phyloP scores from a whole-genome alignment of 129 eudicot genomes.

The Escallonia rubra region DNA sequence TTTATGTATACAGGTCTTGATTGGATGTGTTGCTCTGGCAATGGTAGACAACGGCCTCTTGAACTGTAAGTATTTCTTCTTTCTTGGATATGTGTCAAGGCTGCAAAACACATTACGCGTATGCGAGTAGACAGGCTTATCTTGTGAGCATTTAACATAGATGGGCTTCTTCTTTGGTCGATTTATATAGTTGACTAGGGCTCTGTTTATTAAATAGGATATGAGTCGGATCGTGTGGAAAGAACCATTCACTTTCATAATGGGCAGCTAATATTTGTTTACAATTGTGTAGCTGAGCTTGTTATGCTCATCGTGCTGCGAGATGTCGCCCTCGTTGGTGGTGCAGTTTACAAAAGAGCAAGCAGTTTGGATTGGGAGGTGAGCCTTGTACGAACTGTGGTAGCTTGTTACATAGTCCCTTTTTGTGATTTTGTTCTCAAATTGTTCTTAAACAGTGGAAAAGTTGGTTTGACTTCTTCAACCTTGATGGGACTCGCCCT shows the following conservation, averaged over 20 bases:
- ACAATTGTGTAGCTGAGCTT: constrained; percentile 74
- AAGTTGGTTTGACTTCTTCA: constrained; percentile 71
- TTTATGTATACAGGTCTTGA: constrained; percentile 56
- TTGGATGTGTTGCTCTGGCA: constrained; percentile 88
- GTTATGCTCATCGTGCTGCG: constrained; percentile 83
- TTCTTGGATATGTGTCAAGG: background rate
- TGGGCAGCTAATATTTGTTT: constrained; percentile 8
- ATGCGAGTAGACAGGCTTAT: background rate
- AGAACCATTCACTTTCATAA: background rate
- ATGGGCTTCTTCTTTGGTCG: background rate
- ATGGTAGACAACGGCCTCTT: constrained; percentile 88
- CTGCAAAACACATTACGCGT: no score
- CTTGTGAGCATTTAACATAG: background rate
- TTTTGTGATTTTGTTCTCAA: no score
- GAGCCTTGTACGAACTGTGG: background rate
- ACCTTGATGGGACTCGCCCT: constrained; percentile 73
- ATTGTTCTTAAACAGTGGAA: constrained; percentile 41
- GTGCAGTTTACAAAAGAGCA: constrained; percentile 88
- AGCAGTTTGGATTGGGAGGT: constrained; percentile 71
- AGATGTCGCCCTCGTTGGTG: constrained; percentile 86
- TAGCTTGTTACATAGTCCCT: no score
- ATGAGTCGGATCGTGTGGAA: background rate
- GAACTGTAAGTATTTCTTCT: constrained; percentile 55
- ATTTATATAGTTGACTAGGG: background rate
- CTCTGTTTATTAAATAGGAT: background rate